Evolutionary conservation across 106 monocot genomes (phyloP).

Genomic region (Amphibolis antarctica): DNA sequence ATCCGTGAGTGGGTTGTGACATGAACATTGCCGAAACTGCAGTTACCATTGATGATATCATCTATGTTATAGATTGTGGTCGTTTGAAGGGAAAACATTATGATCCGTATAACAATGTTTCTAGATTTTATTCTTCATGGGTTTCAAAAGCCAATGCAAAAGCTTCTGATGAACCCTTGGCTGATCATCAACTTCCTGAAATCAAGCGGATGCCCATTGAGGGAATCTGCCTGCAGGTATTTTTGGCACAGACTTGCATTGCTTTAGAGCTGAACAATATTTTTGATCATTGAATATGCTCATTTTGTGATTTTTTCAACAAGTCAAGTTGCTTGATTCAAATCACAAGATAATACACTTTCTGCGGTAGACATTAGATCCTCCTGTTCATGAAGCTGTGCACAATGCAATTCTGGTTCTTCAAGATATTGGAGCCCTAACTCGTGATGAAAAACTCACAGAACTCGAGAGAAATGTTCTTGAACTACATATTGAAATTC

Average conservation of each 20-base stretch:
- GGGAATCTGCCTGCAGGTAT: slow-evolving; percentile 85
- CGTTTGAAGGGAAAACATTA: slow-evolving; percentile 99
- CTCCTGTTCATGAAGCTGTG: slow-evolving; percentile 67
- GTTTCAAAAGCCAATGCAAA: slow-evolving; percentile 93
- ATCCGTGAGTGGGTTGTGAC: no score
- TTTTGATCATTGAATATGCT: not conserved
- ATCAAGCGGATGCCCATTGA: slow-evolving; percentile 98
- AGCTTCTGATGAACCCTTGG: slow-evolving; percentile 47
- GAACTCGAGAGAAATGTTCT: slow-evolving; percentile 76
- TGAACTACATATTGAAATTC: slow-evolving; percentile 85
- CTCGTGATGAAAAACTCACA: slow-evolving; percentile 70
- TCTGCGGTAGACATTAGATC: slow-evolving; percentile 79
- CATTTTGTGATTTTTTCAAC: slow-evolving; percentile 4
- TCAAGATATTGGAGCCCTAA: slow-evolving; percentile 87
- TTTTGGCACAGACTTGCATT: not conserved
- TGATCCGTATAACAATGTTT: slow-evolving; percentile 96
- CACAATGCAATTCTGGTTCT: slow-evolving; percentile 66
- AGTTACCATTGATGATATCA: slow-evolving; percentile 93
- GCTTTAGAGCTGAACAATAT: no score
- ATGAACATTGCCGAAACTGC: slow-evolving; percentile 99
- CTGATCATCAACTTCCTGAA: slow-evolving; percentile 80
- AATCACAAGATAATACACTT: slow-evolving; percentile 58
- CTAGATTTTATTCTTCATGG: slow-evolving; percentile 92
- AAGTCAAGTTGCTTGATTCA: slow-evolving; percentile 88
- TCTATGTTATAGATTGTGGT: slow-evolving; percentile 90